Percentiles rank a stretch among this genome's conserved stretches.
Evolutionary conservation across 257 asterid species (phyloP).

Genomic region (Pogostemon cablin): DNA sequence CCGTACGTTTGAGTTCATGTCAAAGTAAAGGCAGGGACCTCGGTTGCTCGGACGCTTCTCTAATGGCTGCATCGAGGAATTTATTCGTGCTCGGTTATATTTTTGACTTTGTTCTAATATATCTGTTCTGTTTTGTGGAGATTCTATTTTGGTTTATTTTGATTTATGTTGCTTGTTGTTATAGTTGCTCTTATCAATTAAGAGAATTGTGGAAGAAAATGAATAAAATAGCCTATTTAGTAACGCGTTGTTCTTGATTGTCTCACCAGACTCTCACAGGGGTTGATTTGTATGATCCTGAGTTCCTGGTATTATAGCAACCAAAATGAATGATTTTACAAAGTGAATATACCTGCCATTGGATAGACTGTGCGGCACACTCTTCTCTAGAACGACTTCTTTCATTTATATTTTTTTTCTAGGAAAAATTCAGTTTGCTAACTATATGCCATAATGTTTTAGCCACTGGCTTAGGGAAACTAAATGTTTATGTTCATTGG

Average conservation of each 20-base stretch:
- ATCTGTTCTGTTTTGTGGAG: slow-evolving; percentile 5
- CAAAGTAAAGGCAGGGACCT: slow-evolving; percentile 87
- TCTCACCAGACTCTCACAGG: slow-evolving; percentile 77
- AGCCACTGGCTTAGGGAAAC: slow-evolving; percentile 78
- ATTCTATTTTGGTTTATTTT: background rate
- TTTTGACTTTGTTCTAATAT: background rate
- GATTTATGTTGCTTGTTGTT: no score
- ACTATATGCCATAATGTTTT: slow-evolving; percentile 33
- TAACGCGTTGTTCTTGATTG: slow-evolving; percentile 26
- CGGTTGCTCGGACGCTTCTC: slow-evolving; percentile 72
- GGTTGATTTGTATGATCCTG: slow-evolving; percentile 80
- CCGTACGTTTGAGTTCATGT: slow-evolving; percentile 75
- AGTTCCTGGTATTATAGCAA: slow-evolving; percentile 77
- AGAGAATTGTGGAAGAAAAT: background rate
- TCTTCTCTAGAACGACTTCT: background rate
- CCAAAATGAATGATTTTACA: slow-evolving; percentile 80
- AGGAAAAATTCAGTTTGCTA: slow-evolving; percentile 8
- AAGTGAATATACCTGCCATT: slow-evolving; percentile 88
- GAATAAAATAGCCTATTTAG: background rate
- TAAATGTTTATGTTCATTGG: slow-evolving; percentile 48
- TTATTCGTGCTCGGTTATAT: slow-evolving; percentile 80
- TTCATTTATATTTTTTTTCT: background rate
- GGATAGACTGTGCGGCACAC: slow-evolving; percentile 66
- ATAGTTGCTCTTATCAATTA: background rate
- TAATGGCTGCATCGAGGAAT: slow-evolving; percentile 83